Conservation (phyloP, 352 stramenopile species). For the Elongisporangium undulatum region DNA sequence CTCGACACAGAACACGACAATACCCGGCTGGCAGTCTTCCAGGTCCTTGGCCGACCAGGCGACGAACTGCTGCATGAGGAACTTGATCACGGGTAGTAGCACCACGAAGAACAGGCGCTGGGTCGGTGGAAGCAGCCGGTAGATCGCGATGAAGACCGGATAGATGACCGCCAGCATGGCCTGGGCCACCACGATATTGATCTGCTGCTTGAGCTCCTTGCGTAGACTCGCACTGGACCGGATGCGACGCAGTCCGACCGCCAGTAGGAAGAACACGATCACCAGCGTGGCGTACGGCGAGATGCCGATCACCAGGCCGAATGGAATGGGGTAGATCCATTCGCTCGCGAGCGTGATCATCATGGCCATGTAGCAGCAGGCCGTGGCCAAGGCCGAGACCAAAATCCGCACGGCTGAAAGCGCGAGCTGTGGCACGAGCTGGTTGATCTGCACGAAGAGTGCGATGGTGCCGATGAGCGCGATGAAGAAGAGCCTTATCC, state of each 20-base stretch:
- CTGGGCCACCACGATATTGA: too few relatives aligned
- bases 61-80: conserved; percentile 17
- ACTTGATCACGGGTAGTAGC: conserved; percentile 11
- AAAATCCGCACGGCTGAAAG: too few relatives aligned
- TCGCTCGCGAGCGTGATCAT: conserved; percentile 6
- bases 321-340: conserved; percentile 20
- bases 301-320: conserved; percentile 2
- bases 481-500: conserved; percentile 10
- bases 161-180: too few relatives aligned
- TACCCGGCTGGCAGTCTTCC: conserved; percentile 14
- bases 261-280: too few relatives aligned
- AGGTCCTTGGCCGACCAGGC: conserved; percentile 10
- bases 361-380: conserved; percentile 1
- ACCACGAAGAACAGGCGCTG: background rate
- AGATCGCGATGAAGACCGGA: too few relatives aligned
- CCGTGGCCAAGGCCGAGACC: background rate
- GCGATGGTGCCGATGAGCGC: background rate
- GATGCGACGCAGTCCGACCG: too few relatives aligned
- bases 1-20: conserved; percentile 20
- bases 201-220: too few relatives aligned
- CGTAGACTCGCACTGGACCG: too few relatives aligned
- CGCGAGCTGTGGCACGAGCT: too few relatives aligned
- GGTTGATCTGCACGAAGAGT: too few relatives aligned
- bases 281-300: too few relatives aligned
- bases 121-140: too few relatives aligned